Evolutionary conservation across 192 early-diverging fungal species (phyloP).

Genomic region (Thoreauomyces humboldtii): DNA sequence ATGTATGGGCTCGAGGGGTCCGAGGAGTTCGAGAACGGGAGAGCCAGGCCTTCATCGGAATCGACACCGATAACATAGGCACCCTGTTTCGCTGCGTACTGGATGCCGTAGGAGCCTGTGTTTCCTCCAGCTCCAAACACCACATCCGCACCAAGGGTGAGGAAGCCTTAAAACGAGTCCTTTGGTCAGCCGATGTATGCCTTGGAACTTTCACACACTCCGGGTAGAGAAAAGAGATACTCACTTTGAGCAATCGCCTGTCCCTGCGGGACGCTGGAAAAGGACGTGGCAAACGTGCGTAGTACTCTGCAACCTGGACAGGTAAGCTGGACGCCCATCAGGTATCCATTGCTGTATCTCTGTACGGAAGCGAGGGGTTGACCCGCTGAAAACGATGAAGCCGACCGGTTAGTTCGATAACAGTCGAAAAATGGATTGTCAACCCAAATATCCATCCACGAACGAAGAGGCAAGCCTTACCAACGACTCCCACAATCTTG

Average conservation of each 20-base stretch:
- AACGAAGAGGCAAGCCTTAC: slow-evolving; percentile 12
- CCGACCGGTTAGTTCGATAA: no score
- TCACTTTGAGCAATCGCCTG: neutral
- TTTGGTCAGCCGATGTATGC: no score
- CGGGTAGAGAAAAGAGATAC: no score
- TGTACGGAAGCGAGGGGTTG: slow-evolving; percentile 10
- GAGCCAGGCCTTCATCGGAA: slow-evolving; percentile 15
- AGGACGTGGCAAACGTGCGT: neutral
- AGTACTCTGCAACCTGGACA: slow-evolving; percentile 4
- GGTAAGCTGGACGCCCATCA: neutral
- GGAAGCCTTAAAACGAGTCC: no score
- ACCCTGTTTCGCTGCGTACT: slow-evolving; percentile 12
- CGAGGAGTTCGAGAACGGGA: slow-evolving; percentile 19
- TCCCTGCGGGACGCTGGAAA: neutral
- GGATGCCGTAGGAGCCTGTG: slow-evolving; percentile 24
- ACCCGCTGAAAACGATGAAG: slow-evolving; percentile 1
- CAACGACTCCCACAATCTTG: slow-evolving; percentile 21
- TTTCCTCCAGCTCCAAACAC: slow-evolving; percentile 31
- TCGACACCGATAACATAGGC: slow-evolving; percentile 38
- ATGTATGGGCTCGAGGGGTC: slow-evolving; percentile 22
- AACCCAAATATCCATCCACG: no score
- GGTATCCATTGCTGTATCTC: slow-evolving; percentile 18
- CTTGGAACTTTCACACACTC: no score
- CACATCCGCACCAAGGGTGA: slow-evolving; percentile 19
- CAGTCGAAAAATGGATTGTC: no score